Conservation (phyloP, 2,329 filamentous ascomycete species). For the Colletotrichum sp. region DNA sequence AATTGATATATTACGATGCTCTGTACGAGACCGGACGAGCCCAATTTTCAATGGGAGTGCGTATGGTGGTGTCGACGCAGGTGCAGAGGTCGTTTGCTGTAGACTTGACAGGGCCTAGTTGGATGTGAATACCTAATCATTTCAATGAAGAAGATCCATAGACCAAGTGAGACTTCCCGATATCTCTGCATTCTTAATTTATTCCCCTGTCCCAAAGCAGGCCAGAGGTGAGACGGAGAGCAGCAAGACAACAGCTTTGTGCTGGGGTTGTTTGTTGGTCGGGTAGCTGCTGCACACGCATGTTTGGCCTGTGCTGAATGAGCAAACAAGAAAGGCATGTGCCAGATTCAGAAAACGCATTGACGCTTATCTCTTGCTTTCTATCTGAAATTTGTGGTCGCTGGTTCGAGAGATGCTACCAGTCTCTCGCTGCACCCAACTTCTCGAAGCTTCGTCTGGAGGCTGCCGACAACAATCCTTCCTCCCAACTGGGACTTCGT, state of each 20-base stretch:
- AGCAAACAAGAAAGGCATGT: neutral
- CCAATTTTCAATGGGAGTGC: neutral
- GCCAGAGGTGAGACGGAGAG: too few relatives aligned
- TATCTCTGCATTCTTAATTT: too few relatives aligned
- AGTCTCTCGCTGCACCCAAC: neutral
- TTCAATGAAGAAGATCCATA: neutral
- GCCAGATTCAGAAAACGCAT: accelerated
- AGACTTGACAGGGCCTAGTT: neutral
- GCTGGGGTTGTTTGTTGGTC: neutral
- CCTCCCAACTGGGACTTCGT: too few relatives aligned
- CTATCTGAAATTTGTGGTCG: neutral
- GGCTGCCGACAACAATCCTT: neutral
- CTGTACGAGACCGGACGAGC: accelerated
- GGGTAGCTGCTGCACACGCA: neutral
- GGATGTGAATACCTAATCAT: neutral
- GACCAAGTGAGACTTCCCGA: neutral
- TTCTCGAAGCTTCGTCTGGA: neutral
- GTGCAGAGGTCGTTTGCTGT: neutral
- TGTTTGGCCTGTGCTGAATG: neutral
- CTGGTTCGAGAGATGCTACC: neutral
- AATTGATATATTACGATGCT: neutral
- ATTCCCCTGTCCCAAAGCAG: neutral
- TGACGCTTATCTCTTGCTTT: neutral
- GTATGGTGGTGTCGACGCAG: neutral
- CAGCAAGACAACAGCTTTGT: neutral